Evolutionary conservation across 345 rosid genomes (phyloP).

Genomic region (Gossypium rotundifolium): DNA sequence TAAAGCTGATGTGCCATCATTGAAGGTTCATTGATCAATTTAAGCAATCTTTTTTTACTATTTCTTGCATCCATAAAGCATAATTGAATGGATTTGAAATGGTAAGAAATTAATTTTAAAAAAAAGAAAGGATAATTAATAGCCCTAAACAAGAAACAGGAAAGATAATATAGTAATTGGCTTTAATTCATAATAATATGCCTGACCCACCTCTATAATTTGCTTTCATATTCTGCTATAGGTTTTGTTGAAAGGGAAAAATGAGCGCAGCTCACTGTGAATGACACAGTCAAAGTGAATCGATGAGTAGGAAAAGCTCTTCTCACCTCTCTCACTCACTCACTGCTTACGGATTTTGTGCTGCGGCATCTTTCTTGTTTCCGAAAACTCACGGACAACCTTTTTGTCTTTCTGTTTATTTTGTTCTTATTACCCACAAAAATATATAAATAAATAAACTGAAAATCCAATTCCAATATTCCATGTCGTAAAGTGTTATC

Average conservation of each 20-base stretch:
- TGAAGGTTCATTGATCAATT: too few species aligned
- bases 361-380: not conserved
- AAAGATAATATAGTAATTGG: not conserved
- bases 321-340: not conserved
- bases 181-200: not conserved
- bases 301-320: not conserved
- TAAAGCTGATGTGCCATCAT: too few species aligned
- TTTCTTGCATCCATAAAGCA: not conserved
- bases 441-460: not conserved
- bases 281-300: not conserved
- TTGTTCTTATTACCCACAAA: not conserved
- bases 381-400: not conserved
- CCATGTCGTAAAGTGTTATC: not conserved
- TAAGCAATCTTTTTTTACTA: not conserved
- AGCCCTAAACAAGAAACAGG: not conserved
- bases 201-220: not conserved
- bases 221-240: not conserved
- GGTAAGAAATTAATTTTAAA: not conserved
- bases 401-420: constrained; percentile 2
- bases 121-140: not conserved
- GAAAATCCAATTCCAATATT: not conserved
- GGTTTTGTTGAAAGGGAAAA: too few species aligned
- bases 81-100: not conserved
- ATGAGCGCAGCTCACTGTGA: too few species aligned
- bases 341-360: not conserved